Percentiles rank a stretch among this genome's conserved stretches.
Evolutionary conservation across 179 eudicot genomes (phyloP).

Genomic region (Spinacia oleracea): DNA sequence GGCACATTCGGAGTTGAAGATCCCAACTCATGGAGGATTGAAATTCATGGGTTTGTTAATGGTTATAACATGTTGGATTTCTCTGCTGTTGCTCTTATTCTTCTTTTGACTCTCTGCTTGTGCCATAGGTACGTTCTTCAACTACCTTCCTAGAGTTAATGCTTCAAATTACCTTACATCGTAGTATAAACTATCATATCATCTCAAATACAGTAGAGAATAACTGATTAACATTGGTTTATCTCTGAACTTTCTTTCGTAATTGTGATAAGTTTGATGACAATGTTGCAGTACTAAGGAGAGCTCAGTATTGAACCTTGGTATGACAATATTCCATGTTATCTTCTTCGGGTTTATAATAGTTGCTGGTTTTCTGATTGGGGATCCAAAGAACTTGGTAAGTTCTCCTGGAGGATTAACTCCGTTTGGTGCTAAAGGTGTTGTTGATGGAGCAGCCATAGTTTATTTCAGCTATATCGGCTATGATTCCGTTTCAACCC

Average conservation of each 20-base stretch:
- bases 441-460: conserved; percentile 77
- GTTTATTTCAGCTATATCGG: conserved; percentile 89
- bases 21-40: conserved; percentile 65
- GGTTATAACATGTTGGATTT: conserved; percentile 86
- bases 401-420: conserved; percentile 59
- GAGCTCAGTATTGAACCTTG: conserved; percentile 66
- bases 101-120: conserved; percentile 63
- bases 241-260: not conserved
- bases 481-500: conserved; percentile 87
- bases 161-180: not conserved
- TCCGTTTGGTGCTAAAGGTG: conserved; percentile 69
- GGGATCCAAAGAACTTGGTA: conserved; percentile 55
- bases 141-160: not conserved
- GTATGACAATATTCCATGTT: conserved; percentile 74
- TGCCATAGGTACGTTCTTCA: conserved; percentile 55
- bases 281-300: conserved; percentile 70
- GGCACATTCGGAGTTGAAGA: conserved; percentile 59
- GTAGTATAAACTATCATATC: not conserved
- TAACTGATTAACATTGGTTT: not conserved
- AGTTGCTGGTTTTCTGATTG: conserved; percentile 61
- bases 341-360: conserved; percentile 72
- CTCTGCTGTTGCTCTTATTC: conserved; percentile 72
- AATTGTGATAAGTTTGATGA: conserved; percentile 1
- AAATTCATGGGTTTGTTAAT: conserved; percentile 51
- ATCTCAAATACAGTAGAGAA: not conserved